Evolutionary conservation across 306 rosid species (phyloP).

Genomic region (Comarum palustre): DNA sequence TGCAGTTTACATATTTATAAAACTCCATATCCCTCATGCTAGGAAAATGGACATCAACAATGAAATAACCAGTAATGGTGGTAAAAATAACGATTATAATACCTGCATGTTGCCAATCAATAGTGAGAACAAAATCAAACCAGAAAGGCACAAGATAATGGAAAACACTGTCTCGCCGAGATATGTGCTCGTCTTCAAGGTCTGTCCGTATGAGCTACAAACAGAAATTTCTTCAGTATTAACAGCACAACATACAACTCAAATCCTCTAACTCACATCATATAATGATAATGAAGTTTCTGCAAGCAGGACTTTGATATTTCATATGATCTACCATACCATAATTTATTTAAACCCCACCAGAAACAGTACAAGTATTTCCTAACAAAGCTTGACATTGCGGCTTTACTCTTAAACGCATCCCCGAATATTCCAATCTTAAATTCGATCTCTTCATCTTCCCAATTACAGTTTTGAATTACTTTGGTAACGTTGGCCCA

Average conservation of each 20-base stretch:
- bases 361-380: slow-evolving; percentile 73
- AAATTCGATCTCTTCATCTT: slow-evolving; percentile 37
- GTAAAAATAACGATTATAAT: not conserved
- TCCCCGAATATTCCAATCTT: slow-evolving; percentile 77
- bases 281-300: not conserved
- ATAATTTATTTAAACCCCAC: slow-evolving; percentile 79
- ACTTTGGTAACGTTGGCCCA: slow-evolving; percentile 67
- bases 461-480: slow-evolving; percentile 45
- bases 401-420: slow-evolving; percentile 65
- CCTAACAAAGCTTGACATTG: slow-evolving; percentile 44
- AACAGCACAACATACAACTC: not conserved
- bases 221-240: not conserved
- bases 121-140: slow-evolving; percentile 60
- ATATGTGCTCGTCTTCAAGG: slow-evolving; percentile 65
- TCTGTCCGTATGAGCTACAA: slow-evolving; percentile 72
- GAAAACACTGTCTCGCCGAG: slow-evolving; percentile 69
- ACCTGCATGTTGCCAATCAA: slow-evolving; percentile 97
- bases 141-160: slow-evolving; percentile 56
- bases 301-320: not conserved
- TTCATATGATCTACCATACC: slow-evolving; percentile 35
- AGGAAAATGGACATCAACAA: not conserved
- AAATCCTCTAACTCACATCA: not conserved
- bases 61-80: not conserved
- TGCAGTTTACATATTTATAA: not conserved
- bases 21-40: not conserved